Percentiles rank a stretch among this genome's conserved stretches.
phyloP scores from a whole-genome alignment of 495 filamentous ascomycete genomes.

The Penicillium dipodomyicola region DNA sequence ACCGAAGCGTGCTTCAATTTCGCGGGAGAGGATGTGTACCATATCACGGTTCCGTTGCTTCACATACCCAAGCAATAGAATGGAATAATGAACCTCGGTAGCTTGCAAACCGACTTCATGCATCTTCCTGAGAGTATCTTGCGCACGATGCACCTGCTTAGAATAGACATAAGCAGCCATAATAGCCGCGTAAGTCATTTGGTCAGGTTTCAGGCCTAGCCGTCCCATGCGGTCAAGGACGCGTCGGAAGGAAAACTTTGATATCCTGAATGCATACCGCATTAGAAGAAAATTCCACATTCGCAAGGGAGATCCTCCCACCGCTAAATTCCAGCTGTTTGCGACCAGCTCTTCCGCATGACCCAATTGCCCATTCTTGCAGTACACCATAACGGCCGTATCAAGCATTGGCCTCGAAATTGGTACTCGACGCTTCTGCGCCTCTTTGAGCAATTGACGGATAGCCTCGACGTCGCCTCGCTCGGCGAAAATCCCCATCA shows the following conservation, averaged over 20 bases:
- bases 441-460: slow-evolving; percentile 58
- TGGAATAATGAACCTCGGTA: slow-evolving; percentile 70
- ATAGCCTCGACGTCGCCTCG: slow-evolving; percentile 72
- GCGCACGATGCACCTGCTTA: slow-evolving; percentile 62
- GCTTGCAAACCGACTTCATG: slow-evolving; percentile 57
- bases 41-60: slow-evolving; percentile 46
- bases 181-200: slow-evolving; percentile 69
- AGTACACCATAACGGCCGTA: slow-evolving; percentile 65
- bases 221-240: slow-evolving; percentile 62
- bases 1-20: slow-evolving; percentile 51
- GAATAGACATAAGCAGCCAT: slow-evolving; percentile 65
- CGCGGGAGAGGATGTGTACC: slow-evolving; percentile 51
- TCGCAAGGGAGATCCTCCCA: slow-evolving; percentile 49
- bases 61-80: slow-evolving; percentile 67
- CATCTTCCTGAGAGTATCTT: slow-evolving; percentile 58
- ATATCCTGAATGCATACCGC: slow-evolving; percentile 62
- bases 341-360: slow-evolving; percentile 63
- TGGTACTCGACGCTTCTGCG: slow-evolving; percentile 41
- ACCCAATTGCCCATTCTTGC: slow-evolving; percentile 56
- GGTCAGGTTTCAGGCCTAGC: slow-evolving; percentile 57
- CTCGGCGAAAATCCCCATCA: slow-evolving; percentile 69
- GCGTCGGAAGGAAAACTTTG: slow-evolving; percentile 58
- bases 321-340: slow-evolving; percentile 35
- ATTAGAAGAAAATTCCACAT: slow-evolving; percentile 80
- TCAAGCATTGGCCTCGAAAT: slow-evolving; percentile 56